phyloP scores from a whole-genome alignment of 106 monocot genomes.

The Phalaenopsis aphrodite region DNA sequence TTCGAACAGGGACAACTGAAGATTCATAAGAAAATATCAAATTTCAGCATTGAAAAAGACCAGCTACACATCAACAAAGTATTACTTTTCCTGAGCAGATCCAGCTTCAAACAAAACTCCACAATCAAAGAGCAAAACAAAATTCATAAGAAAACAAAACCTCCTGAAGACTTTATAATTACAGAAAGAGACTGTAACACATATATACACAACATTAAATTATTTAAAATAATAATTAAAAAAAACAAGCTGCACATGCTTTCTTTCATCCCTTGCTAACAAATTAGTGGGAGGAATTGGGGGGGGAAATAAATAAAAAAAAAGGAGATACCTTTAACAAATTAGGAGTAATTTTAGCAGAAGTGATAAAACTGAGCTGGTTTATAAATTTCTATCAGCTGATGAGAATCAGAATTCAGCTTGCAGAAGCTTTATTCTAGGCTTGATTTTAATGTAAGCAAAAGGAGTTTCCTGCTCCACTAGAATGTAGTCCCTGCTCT shows the following conservation, averaged over 20 bases:
- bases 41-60: too few species aligned
- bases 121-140: too few species aligned
- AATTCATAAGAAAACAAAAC: too few species aligned
- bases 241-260: slow-evolving; percentile 7
- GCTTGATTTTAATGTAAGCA: slow-evolving; percentile 50
- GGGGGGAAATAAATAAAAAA: neutral
- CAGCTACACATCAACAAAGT: too few species aligned
- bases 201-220: slow-evolving; percentile 12
- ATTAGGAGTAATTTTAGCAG: slow-evolving; percentile 6
- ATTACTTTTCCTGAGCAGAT: too few species aligned
- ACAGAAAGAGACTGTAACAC: slow-evolving; percentile 1
- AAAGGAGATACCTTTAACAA: neutral
- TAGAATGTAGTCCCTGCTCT: slow-evolving; percentile 74
- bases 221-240: neutral
- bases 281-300: neutral
- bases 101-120: too few species aligned
- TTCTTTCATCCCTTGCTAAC: slow-evolving; percentile 7
- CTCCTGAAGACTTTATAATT: too few species aligned
- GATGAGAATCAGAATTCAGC: slow-evolving; percentile 55
- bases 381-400: neutral
- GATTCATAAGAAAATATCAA: too few species aligned
- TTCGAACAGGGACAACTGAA: too few species aligned
- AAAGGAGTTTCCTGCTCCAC: slow-evolving; percentile 67
- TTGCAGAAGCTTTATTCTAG: slow-evolving; percentile 63
- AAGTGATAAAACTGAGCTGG: neutral